Evolutionary conservation across 2,329 filamentous ascomycete species (phyloP).

Genomic region (Hymenoscyphus repandus): DNA sequence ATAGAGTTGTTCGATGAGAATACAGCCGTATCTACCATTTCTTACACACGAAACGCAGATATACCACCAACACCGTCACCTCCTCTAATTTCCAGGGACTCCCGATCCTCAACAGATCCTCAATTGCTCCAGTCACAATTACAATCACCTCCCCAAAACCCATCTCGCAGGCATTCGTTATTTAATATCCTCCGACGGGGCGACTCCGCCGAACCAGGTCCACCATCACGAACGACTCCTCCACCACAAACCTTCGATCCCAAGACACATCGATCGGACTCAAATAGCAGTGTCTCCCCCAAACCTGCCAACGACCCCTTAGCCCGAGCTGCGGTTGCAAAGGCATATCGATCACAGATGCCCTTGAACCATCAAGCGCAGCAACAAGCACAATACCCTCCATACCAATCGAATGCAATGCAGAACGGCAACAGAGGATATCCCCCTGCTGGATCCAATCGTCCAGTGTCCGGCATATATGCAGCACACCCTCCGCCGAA

Average conservation of each 20-base stretch:
- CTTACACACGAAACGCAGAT: constrained; percentile 13
- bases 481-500: constrained; percentile 36
- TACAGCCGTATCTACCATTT: constrained; percentile 11
- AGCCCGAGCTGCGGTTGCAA: constrained; percentile 24
- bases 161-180: constrained; percentile 31
- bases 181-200: constrained; percentile 33
- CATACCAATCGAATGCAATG: constrained; percentile 39
- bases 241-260: constrained; percentile 15
- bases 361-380: constrained; percentile 39
- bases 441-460: constrained; percentile 31
- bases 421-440: constrained; percentile 34
- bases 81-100: constrained; percentile 21
- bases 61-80: constrained; percentile 1
- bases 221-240: constrained; percentile 15
- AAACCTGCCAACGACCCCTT: constrained; percentile 21
- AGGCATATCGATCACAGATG: constrained; percentile 39
- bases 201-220: constrained; percentile 19
- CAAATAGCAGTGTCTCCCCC: constrained; percentile 30
- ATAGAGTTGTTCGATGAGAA: constrained; percentile 16
- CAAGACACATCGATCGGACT: constrained; percentile 18
- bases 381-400: constrained; percentile 37
- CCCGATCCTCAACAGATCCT: constrained; percentile 25
- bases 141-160: constrained; percentile 24
- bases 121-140: constrained; percentile 13
- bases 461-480: constrained; percentile 44